These are phyloP conservation scores for Helenozyma baotianmanensis DNA, from an alignment of 805 yeast genomes.

Conservation along the genomic window DNA sequence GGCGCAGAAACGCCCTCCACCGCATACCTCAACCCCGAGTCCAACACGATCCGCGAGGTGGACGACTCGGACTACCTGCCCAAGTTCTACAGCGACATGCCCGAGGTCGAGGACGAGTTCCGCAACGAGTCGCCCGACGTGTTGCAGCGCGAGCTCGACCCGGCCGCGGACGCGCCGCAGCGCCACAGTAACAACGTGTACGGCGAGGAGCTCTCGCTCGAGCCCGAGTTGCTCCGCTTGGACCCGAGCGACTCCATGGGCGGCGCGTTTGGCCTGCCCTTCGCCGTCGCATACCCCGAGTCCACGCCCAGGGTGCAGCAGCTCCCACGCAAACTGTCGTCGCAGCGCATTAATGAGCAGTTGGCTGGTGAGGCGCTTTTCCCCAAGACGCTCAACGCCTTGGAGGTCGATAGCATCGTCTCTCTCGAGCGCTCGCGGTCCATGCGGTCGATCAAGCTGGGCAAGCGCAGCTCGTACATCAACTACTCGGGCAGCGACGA, in stretches of 20 bases:
- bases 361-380: slow-evolving; percentile 52
- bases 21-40: neutral
- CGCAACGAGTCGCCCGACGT: neutral
- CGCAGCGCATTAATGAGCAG: slow-evolving; percentile 15
- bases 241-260: too few species aligned
- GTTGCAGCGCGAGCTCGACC: slow-evolving; percentile 15
- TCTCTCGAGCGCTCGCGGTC: slow-evolving; percentile 64
- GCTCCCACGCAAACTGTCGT: too few species aligned
- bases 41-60: slow-evolving; percentile 15
- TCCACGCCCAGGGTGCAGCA: too few species aligned
- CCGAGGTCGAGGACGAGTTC: slow-evolving; percentile 2
- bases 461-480: slow-evolving; percentile 32
- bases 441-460: slow-evolving; percentile 46
- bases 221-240: too few species aligned
- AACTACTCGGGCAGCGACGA: slow-evolving; percentile 41
- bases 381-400: slow-evolving; percentile 62
- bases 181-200: slow-evolving; percentile 17
- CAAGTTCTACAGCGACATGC: slow-evolving; percentile 4
- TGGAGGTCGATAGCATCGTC: slow-evolving; percentile 72
- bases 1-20: too few species aligned
- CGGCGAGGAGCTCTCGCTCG: slow-evolving; percentile 28
- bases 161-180: slow-evolving; percentile 21
- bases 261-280: too few species aligned
- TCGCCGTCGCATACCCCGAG: too few species aligned
- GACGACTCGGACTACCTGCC: slow-evolving; percentile 17